Conservation (phyloP, 768 basidiomycete genomes). For the Rhodosporidiobolus sp. region DNA sequence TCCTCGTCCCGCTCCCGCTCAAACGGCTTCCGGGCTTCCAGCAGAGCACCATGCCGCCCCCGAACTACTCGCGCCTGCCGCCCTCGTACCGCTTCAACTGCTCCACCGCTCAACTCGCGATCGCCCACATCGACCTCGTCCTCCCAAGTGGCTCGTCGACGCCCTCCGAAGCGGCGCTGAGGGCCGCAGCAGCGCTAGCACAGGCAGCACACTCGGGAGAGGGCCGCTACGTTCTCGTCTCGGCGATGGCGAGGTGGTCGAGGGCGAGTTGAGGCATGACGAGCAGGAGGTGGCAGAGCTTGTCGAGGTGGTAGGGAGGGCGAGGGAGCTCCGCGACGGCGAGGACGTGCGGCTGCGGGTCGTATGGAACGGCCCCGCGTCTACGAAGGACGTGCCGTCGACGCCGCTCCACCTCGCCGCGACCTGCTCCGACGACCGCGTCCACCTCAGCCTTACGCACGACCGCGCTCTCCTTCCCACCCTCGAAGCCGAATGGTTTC, state of each 20-base stretch:
- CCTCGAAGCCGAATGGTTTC: conserved; percentile 34
- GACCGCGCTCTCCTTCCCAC: conserved; percentile 13
- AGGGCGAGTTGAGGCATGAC: conserved; percentile 11
- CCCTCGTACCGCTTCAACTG: conserved; percentile 15
- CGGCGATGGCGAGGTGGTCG: not conserved
- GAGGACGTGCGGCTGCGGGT: not conserved
- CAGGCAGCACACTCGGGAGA: conserved; percentile 26
- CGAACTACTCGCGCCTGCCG: conserved; percentile 27
- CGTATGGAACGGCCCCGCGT: not conserved
- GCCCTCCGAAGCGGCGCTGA: not conserved
- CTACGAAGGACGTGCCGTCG: not conserved
- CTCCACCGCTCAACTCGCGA: not conserved
- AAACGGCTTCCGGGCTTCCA: too few species aligned
- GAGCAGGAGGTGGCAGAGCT: not conserved
- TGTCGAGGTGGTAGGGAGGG: not conserved
- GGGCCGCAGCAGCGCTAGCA: conserved; percentile 8
- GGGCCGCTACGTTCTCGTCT: conserved; percentile 15
- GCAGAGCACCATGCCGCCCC: not conserved
- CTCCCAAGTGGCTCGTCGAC: not conserved
- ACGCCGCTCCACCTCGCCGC: not conserved
- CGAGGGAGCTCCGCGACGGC: not conserved
- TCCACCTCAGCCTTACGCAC: conserved; percentile 11
- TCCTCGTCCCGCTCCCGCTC: too few species aligned
- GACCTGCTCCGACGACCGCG: not conserved
- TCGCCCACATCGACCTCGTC: not conserved